phyloP scores from a whole-genome alignment of 1,139 yeast genomes.

The Candida anutae region DNA sequence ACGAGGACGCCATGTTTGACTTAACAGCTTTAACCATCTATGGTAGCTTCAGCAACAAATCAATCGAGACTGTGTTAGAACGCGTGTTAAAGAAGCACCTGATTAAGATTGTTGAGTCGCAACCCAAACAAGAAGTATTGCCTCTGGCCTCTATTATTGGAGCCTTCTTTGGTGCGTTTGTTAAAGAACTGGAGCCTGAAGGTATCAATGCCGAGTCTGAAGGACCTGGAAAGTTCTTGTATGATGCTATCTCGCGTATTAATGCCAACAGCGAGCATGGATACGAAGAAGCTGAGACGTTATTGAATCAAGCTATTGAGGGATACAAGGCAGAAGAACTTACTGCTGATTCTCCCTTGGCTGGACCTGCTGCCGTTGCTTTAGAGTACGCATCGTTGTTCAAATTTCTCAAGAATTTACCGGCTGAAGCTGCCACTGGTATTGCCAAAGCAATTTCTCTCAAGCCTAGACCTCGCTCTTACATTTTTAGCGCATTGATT shows the following conservation, averaged over 20 bases:
- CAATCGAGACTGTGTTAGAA: slow-evolving; percentile 77
- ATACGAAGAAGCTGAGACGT: slow-evolving; percentile 66
- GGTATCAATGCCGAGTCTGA: slow-evolving; percentile 42
- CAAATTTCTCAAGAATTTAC: slow-evolving; percentile 73
- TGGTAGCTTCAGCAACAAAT: slow-evolving; percentile 73
- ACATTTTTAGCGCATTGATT: slow-evolving; percentile 76
- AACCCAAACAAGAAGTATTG: slow-evolving; percentile 44
- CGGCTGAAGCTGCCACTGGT: slow-evolving; percentile 47
- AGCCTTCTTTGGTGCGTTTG: slow-evolving; percentile 79
- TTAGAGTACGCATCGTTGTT: slow-evolving; percentile 79
- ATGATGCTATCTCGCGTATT: slow-evolving; percentile 60
- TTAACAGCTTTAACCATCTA: slow-evolving; percentile 75
- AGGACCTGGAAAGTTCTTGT: slow-evolving; percentile 56
- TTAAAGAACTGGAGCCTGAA: slow-evolving; percentile 36
- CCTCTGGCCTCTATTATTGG: slow-evolving; percentile 84
- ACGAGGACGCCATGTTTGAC: slow-evolving; percentile 84
- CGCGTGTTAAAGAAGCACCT: slow-evolving; percentile 78
- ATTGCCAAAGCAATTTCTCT: slow-evolving; percentile 59
- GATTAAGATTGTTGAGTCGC: slow-evolving; percentile 54
- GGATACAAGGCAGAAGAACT: slow-evolving; percentile 36
- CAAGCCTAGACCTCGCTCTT: slow-evolving; percentile 74
- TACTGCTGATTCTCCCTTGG: slow-evolving; percentile 33
- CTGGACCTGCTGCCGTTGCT: slow-evolving; percentile 56
- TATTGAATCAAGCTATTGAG: slow-evolving; percentile 60
- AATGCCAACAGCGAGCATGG: slow-evolving; percentile 60